Conservation (phyloP, 768 basidiomycete genomes). For the Jaapia argillacea region DNA sequence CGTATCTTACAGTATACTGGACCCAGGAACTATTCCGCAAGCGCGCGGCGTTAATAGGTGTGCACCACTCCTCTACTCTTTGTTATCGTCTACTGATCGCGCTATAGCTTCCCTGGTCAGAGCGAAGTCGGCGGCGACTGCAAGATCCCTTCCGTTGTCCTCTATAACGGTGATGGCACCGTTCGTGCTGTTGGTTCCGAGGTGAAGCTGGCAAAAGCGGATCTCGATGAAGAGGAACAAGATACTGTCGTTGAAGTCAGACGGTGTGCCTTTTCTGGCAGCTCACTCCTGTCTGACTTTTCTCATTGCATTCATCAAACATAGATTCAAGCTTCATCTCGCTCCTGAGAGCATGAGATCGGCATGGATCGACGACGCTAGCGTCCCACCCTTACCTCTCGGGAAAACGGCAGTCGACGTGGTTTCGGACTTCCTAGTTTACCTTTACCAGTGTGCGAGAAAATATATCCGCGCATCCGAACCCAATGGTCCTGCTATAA, state of each 20-base stretch:
- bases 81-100: neutral
- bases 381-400: conserved; percentile 12
- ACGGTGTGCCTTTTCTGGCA: no score
- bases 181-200: neutral
- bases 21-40: neutral
- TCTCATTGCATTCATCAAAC: neutral
- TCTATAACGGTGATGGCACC: neutral
- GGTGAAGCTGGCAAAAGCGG: neutral
- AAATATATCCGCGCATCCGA: conserved; percentile 15
- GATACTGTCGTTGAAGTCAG: neutral
- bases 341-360: neutral
- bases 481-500: conserved; percentile 10
- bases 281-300: neutral
- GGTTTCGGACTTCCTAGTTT: conserved; percentile 18
- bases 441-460: conserved; percentile 15
- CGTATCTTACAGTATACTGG: conserved; percentile 1
- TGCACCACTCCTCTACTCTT: neutral
- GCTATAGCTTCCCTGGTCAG: neutral
- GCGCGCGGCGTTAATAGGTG: neutral
- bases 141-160: neutral
- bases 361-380: neutral
- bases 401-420: conserved; percentile 12
- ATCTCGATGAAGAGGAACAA: neutral
- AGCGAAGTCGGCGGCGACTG: neutral
- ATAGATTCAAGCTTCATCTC: neutral